Evolutionary conservation across 2,329 filamentous ascomycete genomes (phyloP), one percentile per base, ranked within the genome.

Genomic region (Scolecobasidium constrictum): DNA sequence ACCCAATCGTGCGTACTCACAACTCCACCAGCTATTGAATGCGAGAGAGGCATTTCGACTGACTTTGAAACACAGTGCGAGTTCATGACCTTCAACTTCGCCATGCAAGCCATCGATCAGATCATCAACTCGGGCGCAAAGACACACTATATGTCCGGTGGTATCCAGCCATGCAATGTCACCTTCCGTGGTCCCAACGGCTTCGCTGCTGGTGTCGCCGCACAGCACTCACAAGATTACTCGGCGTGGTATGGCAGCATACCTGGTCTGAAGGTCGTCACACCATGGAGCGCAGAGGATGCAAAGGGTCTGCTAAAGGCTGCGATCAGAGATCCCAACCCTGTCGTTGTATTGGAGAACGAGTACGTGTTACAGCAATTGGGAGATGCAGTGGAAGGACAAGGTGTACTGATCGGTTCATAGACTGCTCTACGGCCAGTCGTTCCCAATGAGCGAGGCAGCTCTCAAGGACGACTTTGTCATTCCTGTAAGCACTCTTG

Each of bases 61-160:
- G 26, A 31, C 26, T 31, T 7, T 7, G n/a, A 7, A n/a, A 56
- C 52, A 40, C 52, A 92, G 86, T 92, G 84, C 77, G 92, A 98
- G 73, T 98, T 98, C 77, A 98, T 98, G 92, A 98, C 92, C 59
- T 96, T 94, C 80, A 98, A 98, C 78, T 96, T 96, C 64, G 90
- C 92, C 66, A 98, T 98, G 92, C 92, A 98, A 73, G 86, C 92
- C 63, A 98, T 98, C 67, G 92, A 98, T 66, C 92, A 98, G 67
- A 86, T 98, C 63, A 88, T 98, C 78, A 98, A 98, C 80, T 96
- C 90, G 39, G 92, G 75, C 55, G 92, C 87, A 61, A 98, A 98
- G 77, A 98, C 92, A 45, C 90, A 98, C 61, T 98, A 98, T 76
- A 98, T 98, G 92, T 96, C 92, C 51, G 92, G 92, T 58, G 92